These are phyloP conservation scores for Triticum urartu DNA, from an alignment of 176 grass and related monocot genomes.

Conservation along the genomic window DNA sequence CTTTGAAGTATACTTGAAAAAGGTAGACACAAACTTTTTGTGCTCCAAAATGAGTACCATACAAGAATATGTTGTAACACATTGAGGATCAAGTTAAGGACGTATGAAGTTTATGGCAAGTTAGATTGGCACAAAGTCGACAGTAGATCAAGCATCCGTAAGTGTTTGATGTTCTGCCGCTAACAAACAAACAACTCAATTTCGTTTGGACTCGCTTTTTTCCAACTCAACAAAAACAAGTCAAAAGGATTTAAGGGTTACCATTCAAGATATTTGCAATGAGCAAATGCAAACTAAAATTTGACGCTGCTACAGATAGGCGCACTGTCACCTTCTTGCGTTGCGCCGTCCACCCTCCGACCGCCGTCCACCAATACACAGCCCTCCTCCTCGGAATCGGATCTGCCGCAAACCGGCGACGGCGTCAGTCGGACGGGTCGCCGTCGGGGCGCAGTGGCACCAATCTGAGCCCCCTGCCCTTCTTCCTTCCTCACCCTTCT, in stretches of 20 bases:
- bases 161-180: no score
- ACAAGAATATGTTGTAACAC: no score
- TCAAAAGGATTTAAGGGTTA: no score
- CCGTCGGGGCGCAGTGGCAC: no score
- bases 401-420: neutral
- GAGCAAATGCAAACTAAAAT: neutral
- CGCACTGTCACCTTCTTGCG: neutral
- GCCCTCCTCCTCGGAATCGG: neutral
- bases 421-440: neutral
- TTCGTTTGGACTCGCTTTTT: neutral
- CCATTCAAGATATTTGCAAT: neutral
- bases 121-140: no score
- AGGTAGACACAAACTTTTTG: neutral
- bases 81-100: neutral
- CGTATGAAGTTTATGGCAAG: neutral
- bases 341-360: neutral
- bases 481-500: neutral
- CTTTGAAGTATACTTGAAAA: neutral
- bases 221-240: neutral
- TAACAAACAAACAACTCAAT: neutral
- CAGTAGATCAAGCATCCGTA: no score
- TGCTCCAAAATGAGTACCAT: neutral
- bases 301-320: neutral
- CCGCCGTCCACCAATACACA: neutral
- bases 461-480: no score